phyloP scores from a whole-genome alignment of 2,329 filamentous ascomycete genomes.

The Calonectria leucothoes region DNA sequence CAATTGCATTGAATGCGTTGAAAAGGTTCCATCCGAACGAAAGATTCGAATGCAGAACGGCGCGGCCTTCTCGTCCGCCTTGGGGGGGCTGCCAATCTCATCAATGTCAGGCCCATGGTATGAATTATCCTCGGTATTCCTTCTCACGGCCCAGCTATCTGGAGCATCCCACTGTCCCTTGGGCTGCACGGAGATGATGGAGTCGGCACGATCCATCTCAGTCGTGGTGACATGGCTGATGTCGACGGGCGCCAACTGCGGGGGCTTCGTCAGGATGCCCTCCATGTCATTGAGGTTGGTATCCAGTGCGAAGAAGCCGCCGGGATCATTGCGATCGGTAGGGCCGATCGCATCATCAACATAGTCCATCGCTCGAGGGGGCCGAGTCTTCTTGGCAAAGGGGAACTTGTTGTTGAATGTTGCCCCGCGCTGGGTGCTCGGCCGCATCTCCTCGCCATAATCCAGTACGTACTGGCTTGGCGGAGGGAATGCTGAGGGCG shows the following conservation, averaged over 20 bases:
- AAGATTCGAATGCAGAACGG: slow-evolving; percentile 97
- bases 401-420: slow-evolving; percentile 73
- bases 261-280: slow-evolving; percentile 82
- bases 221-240: slow-evolving; percentile 59
- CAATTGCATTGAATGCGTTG: slow-evolving; percentile 86
- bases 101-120: slow-evolving; percentile 70
- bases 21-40: slow-evolving; percentile 92
- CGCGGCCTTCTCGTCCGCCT: slow-evolving; percentile 78
- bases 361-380: slow-evolving; percentile 61
- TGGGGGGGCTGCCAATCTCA: slow-evolving; percentile 74
- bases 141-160: slow-evolving; percentile 95
- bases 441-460: slow-evolving; percentile 45
- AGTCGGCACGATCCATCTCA: slow-evolving; percentile 56
- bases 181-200: slow-evolving; percentile 47
- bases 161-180: slow-evolving; percentile 88
- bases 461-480: slow-evolving; percentile 44
- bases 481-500: slow-evolving; percentile 51
- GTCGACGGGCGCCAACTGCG: slow-evolving; percentile 78
- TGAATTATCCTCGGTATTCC: slow-evolving; percentile 74
- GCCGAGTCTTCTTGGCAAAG: slow-evolving; percentile 68
- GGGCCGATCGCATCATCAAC: slow-evolving; percentile 70
- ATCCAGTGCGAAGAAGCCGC: slow-evolving; percentile 81
- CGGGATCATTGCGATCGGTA: slow-evolving; percentile 68
- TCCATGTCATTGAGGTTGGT: slow-evolving; percentile 92
- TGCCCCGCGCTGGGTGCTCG: slow-evolving; percentile 51